Evolutionary conservation across 2,329 filamentous ascomycete species (phyloP).

Genomic region (Truncatella angustata): DNA sequence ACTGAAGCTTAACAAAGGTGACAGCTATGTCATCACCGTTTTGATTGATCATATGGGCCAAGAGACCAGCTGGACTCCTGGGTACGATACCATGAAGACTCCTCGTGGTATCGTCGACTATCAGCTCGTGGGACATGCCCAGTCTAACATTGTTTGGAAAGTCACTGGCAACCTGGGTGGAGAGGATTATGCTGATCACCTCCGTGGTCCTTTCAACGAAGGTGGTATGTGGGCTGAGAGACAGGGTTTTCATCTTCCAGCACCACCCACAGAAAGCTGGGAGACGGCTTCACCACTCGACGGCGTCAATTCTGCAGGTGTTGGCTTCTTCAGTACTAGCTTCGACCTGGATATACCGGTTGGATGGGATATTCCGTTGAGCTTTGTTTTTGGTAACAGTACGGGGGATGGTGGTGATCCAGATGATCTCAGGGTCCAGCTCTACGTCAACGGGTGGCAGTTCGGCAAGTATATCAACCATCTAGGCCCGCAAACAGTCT

Average conservation of each 20-base stretch:
- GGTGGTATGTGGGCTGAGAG: constrained; percentile 63
- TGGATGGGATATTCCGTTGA: constrained; percentile 59
- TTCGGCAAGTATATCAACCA: constrained; percentile 62
- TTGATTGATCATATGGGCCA: constrained; percentile 73
- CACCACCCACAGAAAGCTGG: constrained; percentile 47
- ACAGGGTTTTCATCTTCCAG: constrained; percentile 60
- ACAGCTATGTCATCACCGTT: constrained; percentile 63
- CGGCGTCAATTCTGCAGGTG: constrained; percentile 47
- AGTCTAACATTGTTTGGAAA: constrained; percentile 58
- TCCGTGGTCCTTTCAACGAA: constrained; percentile 65
- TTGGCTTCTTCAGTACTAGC: constrained; percentile 57
- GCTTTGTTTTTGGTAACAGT: constrained; percentile 52
- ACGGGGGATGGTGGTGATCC: constrained; percentile 28
- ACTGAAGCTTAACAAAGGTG: constrained; percentile 42
- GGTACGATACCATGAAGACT: constrained; percentile 60
- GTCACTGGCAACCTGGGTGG: constrained; percentile 67
- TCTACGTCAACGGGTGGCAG: constrained; percentile 77
- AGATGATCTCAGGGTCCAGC: constrained; percentile 53
- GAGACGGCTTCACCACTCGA: constrained; percentile 22
- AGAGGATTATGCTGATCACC: constrained; percentile 58
- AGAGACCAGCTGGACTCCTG: constrained; percentile 57
- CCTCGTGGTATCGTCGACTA: constrained; percentile 64
- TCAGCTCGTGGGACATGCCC: constrained; percentile 42
- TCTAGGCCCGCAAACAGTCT: constrained; percentile 69
- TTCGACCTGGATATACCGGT: constrained; percentile 54